These are phyloP conservation scores for Cercospora sojina DNA, from an alignment of 2,329 filamentous ascomycete species.

Conservation along the genomic window DNA sequence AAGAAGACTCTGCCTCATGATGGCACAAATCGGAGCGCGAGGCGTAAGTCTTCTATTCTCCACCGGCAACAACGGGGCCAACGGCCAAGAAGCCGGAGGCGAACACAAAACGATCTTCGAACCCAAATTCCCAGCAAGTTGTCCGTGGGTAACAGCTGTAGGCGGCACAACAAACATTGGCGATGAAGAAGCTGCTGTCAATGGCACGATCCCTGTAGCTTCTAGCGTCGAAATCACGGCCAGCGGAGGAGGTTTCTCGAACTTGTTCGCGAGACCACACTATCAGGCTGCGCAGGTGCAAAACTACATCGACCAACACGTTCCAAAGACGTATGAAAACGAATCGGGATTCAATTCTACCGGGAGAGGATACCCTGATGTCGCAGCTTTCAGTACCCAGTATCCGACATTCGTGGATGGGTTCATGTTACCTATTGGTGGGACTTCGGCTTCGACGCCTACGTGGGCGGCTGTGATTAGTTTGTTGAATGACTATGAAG, in stretches of 20 bases:
- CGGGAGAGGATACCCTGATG: conserved; percentile 47
- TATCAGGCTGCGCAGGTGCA: conserved; percentile 45
- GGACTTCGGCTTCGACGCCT: conserved; percentile 56
- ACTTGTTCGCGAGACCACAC: conserved; percentile 43
- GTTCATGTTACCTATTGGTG: conserved; percentile 35
- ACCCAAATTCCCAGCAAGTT: conserved; percentile 49
- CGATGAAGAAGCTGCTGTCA: conserved; percentile 28
- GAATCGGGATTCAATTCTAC: conserved; percentile 43
- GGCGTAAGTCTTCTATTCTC: conserved; percentile 63
- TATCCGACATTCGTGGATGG: conserved; percentile 42
- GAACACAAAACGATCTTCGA: conserved; percentile 47
- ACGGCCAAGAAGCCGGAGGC: conserved; percentile 32
- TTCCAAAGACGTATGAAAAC: conserved; percentile 42
- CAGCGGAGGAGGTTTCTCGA: conserved; percentile 45
- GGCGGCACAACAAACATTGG: conserved; percentile 38
- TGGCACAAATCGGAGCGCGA: conserved; percentile 63
- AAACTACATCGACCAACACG: conserved; percentile 42
- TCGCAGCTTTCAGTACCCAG: conserved; percentile 48
- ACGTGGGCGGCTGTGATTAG: conserved; percentile 58
- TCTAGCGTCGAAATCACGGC: conserved; percentile 21
- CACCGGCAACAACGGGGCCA: conserved; percentile 57
- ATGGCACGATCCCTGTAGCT: conserved; percentile 21
- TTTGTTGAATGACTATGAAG: conserved; percentile 61
- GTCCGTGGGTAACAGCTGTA: conserved; percentile 49
- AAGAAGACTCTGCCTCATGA: conserved; percentile 60